phyloP scores from a whole-genome alignment of 345 rosid genomes.

The Brassica cretica region DNA sequence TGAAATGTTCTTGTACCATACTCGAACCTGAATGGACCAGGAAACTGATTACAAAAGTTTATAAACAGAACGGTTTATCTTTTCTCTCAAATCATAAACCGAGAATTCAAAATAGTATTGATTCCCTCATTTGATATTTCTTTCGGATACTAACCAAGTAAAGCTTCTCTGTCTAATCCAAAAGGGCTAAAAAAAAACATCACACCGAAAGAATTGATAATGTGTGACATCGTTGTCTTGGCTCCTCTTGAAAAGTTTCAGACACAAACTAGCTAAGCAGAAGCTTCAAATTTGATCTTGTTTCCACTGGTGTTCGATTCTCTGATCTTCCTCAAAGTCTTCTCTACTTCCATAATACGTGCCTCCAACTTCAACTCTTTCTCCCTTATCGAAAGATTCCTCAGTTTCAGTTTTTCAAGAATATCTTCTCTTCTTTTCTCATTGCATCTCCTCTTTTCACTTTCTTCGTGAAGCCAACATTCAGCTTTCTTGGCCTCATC shows the following conservation, averaged over 20 bases:
- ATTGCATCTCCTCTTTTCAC: neutral
- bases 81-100: too few species aligned
- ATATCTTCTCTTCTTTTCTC: constrained; percentile 8
- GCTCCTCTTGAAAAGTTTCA: neutral
- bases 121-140: neutral
- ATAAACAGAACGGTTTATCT: too few species aligned
- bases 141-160: neutral
- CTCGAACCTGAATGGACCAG: too few species aligned
- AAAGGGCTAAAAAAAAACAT: neutral
- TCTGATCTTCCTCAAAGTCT: constrained; percentile 9
- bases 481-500: neutral
- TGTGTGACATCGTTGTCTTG: neutral
- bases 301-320: neutral
- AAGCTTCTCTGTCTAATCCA: neutral
- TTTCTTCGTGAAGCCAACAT: neutral
- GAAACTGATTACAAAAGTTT: too few species aligned
- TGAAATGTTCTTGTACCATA: too few species aligned
- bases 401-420: constrained; percentile 12
- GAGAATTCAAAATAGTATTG: neutral
- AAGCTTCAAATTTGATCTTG: neutral
- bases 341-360: neutral
- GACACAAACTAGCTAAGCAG: constrained; percentile 10
- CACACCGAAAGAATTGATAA: neutral
- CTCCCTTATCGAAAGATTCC: constrained; percentile 3
- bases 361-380: neutral